Evolutionary conservation across 192 early-diverging fungal species (phyloP), one percentile per base, ranked within the genome.

Genomic region (Coemansia sp.): DNA sequence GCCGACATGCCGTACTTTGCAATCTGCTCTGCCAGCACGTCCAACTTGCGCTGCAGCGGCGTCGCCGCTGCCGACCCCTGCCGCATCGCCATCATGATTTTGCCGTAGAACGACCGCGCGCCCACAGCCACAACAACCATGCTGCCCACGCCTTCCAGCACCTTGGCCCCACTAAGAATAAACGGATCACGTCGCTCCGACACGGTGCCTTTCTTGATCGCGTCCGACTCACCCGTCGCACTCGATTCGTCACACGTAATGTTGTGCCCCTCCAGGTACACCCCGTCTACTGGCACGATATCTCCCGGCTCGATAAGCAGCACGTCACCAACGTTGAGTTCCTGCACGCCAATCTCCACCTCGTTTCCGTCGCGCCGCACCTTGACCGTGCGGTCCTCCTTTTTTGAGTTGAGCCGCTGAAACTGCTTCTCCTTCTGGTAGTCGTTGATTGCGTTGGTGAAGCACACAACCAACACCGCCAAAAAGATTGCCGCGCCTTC

Each of bases 21-120:
- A 72, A 98, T 98, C 72, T 91, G 84, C 74, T 98, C 93, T 9
- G 95, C 94, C 23, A 98, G 84, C 33, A 83, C 74, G 32, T 91
- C 90, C n/a, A 98, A 88, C 80, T 97, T 97, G 57, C 80, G 63
- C 85, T 98, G 96, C 51, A 98, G 87, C 22, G 96, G 96, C 30
- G 96, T 98, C 59, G 87, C 91, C 5, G 86, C 79, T 30, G 58
- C 50, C 70, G 76, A 71, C 63, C 70, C 70, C 54, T 78, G 67
- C 60, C 89, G 87, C 84, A 98, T 88, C 1, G 92, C 91, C 84
- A 93, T 90, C 92, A 97, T 91, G 36, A 93, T 89, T 67, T 87
- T 90, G 56, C 96, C 96, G 76, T 92, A 93, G 80, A 91, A 88
- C 22, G 95, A 96, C 69, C 92, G 85, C 20, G 73, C 61, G 62